Percentiles rank a stretch among this genome's conserved stretches.
phyloP scores from a whole-genome alignment of 2,329 filamentous ascomycete species.

The Lasiodiplodia sp. region DNA sequence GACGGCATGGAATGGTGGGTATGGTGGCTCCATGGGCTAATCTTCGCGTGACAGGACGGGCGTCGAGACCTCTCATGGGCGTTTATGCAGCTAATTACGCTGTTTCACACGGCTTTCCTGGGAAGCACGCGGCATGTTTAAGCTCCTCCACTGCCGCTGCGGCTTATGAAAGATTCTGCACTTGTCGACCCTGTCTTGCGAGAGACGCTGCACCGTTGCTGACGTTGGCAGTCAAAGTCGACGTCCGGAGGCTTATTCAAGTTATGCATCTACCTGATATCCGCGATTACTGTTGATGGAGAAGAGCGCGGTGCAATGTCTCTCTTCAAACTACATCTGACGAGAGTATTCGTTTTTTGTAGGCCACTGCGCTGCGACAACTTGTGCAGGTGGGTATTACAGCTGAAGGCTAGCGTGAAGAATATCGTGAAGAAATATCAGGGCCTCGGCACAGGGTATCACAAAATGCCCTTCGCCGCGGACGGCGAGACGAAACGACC shows the following conservation, averaged over 20 bases:
- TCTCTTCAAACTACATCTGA: neutral
- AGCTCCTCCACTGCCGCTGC: neutral
- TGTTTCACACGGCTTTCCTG: neutral
- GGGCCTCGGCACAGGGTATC: too few relatives aligned
- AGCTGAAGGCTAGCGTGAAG: too few relatives aligned
- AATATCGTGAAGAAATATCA: too few relatives aligned
- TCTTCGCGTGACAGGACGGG: neutral
- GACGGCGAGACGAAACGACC: too few relatives aligned
- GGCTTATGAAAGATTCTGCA: neutral
- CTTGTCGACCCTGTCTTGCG: neutral
- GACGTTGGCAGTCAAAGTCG: too few relatives aligned
- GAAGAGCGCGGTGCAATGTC: too few relatives aligned
- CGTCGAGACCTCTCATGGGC: neutral
- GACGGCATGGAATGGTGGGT: neutral
- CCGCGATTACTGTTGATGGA: too few relatives aligned
- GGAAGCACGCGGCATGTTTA: neutral
- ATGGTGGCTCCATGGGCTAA: neutral
- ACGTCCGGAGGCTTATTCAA: too few relatives aligned
- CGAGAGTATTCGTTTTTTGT: neutral
- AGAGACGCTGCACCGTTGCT: too few relatives aligned
- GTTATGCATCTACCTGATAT: too few relatives aligned
- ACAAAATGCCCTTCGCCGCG: too few relatives aligned
- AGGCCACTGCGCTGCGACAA: neutral
- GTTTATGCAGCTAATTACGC: neutral
- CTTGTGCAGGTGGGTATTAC: too few relatives aligned